phyloP scores from a whole-genome alignment of 2,329 filamentous ascomycete species.

The Gliomastix tumulicola region DNA sequence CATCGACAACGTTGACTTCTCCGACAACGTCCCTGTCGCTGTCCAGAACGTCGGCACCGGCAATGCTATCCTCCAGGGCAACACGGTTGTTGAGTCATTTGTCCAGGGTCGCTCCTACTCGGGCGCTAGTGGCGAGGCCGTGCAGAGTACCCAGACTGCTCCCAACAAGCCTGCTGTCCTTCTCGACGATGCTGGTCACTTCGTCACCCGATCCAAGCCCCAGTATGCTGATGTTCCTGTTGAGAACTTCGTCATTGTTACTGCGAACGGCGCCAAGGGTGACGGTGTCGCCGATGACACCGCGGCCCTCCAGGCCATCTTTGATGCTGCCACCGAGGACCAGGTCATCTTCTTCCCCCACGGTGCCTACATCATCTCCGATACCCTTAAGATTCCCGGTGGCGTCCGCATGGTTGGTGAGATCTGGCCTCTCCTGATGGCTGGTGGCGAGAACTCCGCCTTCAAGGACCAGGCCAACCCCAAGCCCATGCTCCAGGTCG shows the following conservation, averaged over 20 bases:
- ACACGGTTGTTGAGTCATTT: constrained; percentile 63
- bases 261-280: constrained; percentile 74
- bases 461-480: constrained; percentile 74
- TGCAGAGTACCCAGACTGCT: constrained; percentile 50
- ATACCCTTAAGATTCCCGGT: constrained; percentile 67
- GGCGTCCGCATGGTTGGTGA: constrained; percentile 85
- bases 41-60: constrained; percentile 53
- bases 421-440: constrained; percentile 86
- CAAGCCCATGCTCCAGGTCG: constrained; percentile 79
- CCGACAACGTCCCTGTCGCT: constrained; percentile 56
- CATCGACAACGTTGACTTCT: constrained; percentile 85
- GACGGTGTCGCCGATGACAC: constrained; percentile 88
- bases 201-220: constrained; percentile 83
- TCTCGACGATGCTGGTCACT: constrained; percentile 53
- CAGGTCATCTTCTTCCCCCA: constrained; percentile 70
- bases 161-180: constrained; percentile 61
- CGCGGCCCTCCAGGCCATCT: constrained; percentile 68
- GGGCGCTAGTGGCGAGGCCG: constrained; percentile 35
- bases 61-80: constrained; percentile 59
- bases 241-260: constrained; percentile 76
- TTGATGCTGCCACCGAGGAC: constrained; percentile 58
- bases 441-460: constrained; percentile 53
- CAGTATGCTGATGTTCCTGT: constrained; percentile 68
- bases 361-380: constrained; percentile 63
- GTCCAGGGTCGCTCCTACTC: constrained; percentile 72